phyloP scores from a whole-genome alignment of 2,329 filamentous ascomycete genomes.

The Aspergillus proliferans region DNA sequence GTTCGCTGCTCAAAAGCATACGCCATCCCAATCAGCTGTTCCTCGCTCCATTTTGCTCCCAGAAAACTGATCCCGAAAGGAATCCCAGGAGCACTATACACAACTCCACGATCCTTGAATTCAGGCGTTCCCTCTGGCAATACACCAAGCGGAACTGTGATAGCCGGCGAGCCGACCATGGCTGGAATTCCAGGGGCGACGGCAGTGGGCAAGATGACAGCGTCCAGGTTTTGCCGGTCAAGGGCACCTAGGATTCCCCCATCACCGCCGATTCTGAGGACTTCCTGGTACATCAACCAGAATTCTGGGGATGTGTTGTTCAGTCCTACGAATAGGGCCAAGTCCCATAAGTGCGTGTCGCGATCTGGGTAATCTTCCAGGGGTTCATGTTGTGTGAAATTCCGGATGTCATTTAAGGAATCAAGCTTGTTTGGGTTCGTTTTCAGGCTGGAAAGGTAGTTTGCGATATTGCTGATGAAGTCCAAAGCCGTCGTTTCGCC shows the following conservation, averaged over 20 bases:
- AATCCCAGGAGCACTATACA: slow-evolving; percentile 49
- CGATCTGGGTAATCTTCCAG: slow-evolving; percentile 56
- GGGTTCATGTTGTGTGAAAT: slow-evolving; percentile 50
- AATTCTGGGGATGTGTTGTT: slow-evolving; percentile 53
- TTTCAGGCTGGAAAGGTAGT: slow-evolving; percentile 52
- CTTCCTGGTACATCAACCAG: slow-evolving; percentile 51
- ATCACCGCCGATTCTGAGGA: slow-evolving; percentile 50
- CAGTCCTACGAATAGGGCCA: slow-evolving; percentile 46
- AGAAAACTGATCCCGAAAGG: slow-evolving; percentile 60
- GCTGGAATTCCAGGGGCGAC: slow-evolving; percentile 46
- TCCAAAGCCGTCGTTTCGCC: slow-evolving; percentile 49
- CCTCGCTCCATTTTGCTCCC: slow-evolving; percentile 56
- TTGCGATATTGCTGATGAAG: slow-evolving; percentile 51
- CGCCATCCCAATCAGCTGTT: slow-evolving; percentile 56
- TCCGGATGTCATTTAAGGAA: slow-evolving; percentile 46
- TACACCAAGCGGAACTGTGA: slow-evolving; percentile 59
- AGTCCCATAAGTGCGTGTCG: slow-evolving; percentile 55
- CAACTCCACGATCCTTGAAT: slow-evolving; percentile 43
- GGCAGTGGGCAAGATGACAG: slow-evolving; percentile 54
- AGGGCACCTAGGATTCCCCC: slow-evolving; percentile 59
- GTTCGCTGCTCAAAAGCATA: slow-evolving; percentile 64
- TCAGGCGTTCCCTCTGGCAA: slow-evolving; percentile 43
- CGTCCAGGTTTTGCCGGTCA: slow-evolving; percentile 51
- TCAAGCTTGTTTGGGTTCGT: slow-evolving; percentile 54
- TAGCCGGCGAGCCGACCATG: slow-evolving; percentile 53